Base-by-base conservation (phyloP, 2,329 filamentous ascomycete genomes). In the Cladophialophora carrionii region DNA sequence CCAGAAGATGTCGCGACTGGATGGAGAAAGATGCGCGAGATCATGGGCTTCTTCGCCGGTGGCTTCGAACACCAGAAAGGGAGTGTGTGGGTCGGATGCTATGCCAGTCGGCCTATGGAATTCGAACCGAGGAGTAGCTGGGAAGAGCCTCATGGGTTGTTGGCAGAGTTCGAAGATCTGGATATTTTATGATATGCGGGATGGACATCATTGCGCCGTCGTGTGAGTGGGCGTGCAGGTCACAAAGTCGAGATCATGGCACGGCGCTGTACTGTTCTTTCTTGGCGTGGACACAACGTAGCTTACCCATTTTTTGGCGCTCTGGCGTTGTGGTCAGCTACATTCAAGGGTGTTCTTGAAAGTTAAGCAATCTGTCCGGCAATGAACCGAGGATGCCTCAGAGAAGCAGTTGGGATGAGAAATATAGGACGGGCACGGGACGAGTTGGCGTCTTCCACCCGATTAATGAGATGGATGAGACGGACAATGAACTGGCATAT, bases 41-140 rank as follows among this genome's bases (percentile, higher is more conserved):
- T 87, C 31, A 85, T 83, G n/a, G 85, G 83, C 80, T 87, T 87
- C 73, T 87, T 87, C 72, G 85, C 82, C 74, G 85, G 82, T 75
- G 83, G 83, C 7, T 81, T 85, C 12, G 84, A 86, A 68, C 46
- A 51, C 22, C 83, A 85, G 68, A 87, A 87, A 72, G 82, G 78
- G 29, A 79, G 57, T 53, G 57, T 86, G 24, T 78, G 84, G 69
- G 83, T 87, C 26, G 84, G 84, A 2, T 84, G 85, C 46, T 87
- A 87, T 76, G 84, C 84, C 29, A 83, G 80, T 71, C 78, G 84
- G 31, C 84, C 84, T 74, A 79, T 67, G 76, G 76, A 58, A 64
- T 73, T 65, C 68, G 71, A 67, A 46, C 72, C 61, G 68, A 64
- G 62, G 34, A 69, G 71, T 55, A 72, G 72, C 32, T 72, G 71